phyloP scores from a whole-genome alignment of 169 alveolate species.

The Cystoisospora suis region DNA sequence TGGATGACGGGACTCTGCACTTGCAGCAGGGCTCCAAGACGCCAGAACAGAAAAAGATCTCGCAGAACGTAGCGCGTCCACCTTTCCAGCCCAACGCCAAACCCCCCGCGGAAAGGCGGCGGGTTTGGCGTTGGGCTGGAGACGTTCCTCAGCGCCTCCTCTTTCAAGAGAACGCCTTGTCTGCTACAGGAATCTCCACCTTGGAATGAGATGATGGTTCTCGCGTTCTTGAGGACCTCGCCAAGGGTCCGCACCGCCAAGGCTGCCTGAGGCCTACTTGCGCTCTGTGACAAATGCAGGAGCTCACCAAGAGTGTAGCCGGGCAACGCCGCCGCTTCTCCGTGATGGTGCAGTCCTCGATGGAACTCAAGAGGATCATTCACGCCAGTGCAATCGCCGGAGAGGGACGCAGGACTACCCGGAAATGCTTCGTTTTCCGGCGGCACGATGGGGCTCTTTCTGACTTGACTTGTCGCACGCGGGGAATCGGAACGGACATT shows the following conservation, averaged over 20 bases:
- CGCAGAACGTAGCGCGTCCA: conserved; percentile 2
- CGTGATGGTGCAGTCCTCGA: conserved; percentile 69
- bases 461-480: not conserved
- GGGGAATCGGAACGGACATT: not conserved
- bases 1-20: not conserved
- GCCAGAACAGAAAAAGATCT: conserved; percentile 5
- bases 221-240: not conserved
- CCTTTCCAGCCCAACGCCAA: not conserved
- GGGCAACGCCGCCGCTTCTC: conserved; percentile 59
- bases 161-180: not conserved
- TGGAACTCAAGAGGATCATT: conserved; percentile 54
- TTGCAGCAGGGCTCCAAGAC: not conserved
- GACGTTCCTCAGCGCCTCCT: not conserved
- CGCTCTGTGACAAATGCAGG: conserved; percentile 64
- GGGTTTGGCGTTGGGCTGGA: not conserved
- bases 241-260: conserved; percentile 67
- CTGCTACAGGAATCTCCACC: not conserved
- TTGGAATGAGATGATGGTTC: not conserved
- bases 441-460: not conserved
- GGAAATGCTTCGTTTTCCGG: not conserved
- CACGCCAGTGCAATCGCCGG: conserved; percentile 9
- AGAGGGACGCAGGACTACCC: too few species aligned
- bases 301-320: conserved; percentile 70
- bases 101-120: not conserved
- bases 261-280: conserved; percentile 59